Evolutionary conservation across 1,284 basidiomycete genomes (phyloP), one percentile per base, ranked within the genome.

Genomic region (Ceratobasidium sp.): DNA sequence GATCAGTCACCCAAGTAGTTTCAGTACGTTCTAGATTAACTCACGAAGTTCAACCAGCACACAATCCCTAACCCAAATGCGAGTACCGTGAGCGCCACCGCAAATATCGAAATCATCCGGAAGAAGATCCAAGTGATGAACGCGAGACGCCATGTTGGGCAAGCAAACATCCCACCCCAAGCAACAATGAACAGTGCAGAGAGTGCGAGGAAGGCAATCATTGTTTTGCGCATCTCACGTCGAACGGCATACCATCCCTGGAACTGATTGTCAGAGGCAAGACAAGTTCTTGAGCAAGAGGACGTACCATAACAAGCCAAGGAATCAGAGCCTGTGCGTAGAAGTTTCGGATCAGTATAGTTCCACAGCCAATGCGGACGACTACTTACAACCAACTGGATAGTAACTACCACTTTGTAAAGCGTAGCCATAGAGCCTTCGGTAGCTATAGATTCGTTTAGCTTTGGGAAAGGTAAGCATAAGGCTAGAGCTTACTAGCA

Each of bases 241-340:
- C 93, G 90, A 62, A 91, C 88, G 44, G 89, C 87, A 78, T 91
- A 88, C 91, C 92, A 93, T 24, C 92, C 93, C 89, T 90, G 74
- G 4, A 63, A 6, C n/a, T 6, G 29, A 76, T 22, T 66, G 8
- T 63, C 27, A 51, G 73, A 79, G 64, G 78, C 72, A 48, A 4
- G 22, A 63, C 24, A 62, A 53, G 24, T 60, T 44, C 17, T 6
- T 7, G 29, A n/a, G 48, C 29, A 22, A 24, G 24, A 48, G 41
- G 27, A 82, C 85, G 78, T 80, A 89, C 89, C 77, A 84, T 83
- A 75, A 86, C 84, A 69, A 93, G 82, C 92, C 92, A 93, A 6
- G 91, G 89, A 64, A 91, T 76, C 59, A 93, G 81, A 6, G 92
- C 79, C 91, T 92, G 78, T 22, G 19, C 67, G 47, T 31, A 63